A percentile compares a stretch with the other conserved stretches of the same genome.
phyloP scores from a whole-genome alignment of 2,329 filamentous ascomycete genomes.

The Arthrobotrys sphaeroides region DNA sequence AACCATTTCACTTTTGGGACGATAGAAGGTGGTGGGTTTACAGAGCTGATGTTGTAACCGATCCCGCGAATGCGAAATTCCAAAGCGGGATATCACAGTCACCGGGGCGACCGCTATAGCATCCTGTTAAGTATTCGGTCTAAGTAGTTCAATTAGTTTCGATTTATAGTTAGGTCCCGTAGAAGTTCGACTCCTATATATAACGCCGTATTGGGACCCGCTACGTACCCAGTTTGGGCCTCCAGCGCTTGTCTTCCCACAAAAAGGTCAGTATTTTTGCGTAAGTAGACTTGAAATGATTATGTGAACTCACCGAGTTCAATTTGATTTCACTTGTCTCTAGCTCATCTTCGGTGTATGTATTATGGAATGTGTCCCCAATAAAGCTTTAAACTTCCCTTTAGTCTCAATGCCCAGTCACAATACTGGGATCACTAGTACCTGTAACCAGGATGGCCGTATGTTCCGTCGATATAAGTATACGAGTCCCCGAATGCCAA shows the following conservation, averaged over 20 bases:
- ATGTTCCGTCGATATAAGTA: constrained; percentile 38
- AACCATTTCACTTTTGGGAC: not conserved
- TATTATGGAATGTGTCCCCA: constrained; percentile 22
- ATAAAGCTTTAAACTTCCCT: constrained; percentile 6
- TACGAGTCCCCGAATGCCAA: constrained; percentile 47
- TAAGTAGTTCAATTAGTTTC: not conserved
- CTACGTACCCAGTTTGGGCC: constrained; percentile 45
- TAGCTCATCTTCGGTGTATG: constrained; percentile 29
- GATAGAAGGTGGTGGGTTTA: not conserved
- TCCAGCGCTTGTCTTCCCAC: constrained; percentile 28
- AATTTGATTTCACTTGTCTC: constrained; percentile 24
- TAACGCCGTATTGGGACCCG: too few relatives aligned
- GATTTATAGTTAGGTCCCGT: not conserved
- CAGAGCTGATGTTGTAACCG: constrained; percentile 33
- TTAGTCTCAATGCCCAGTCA: not conserved
- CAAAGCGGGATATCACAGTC: constrained; percentile 33
- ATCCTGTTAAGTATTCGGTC: constrained; percentile 44
- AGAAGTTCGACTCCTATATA: too few relatives aligned
- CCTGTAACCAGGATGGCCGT: constrained; percentile 32
- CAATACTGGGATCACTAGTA: not conserved
- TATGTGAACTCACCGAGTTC: constrained; percentile 27
- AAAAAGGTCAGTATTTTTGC: not conserved
- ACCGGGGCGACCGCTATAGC: constrained; percentile 27
- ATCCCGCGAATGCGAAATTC: constrained; percentile 42
- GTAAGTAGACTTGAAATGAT: not conserved